Conservation (phyloP, 345 rosid genomes). For the Erysimum cheiranthoides region DNA sequence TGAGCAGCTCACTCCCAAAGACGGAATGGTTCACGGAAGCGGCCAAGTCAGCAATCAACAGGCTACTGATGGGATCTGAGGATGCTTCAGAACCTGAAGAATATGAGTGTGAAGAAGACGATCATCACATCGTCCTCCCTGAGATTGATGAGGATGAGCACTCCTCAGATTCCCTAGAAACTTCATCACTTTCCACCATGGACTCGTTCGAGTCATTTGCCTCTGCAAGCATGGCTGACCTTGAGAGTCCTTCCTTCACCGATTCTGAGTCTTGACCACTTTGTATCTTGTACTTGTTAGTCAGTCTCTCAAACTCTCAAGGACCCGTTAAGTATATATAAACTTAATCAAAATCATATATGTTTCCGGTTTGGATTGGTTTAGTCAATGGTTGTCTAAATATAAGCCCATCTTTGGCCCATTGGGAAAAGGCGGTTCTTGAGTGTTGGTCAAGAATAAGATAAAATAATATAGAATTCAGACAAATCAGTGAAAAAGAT, state of each 20-base stretch:
- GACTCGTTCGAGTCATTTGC: constrained; percentile 85
- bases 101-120: constrained; percentile 56
- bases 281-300: not conserved
- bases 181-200: constrained; percentile 70
- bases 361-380: constrained; percentile 23
- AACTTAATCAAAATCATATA: not conserved
- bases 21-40: constrained; percentile 97
- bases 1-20: constrained; percentile 65
- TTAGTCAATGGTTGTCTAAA: not conserved
- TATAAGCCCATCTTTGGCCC: constrained; percentile 29
- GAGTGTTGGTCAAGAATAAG: constrained; percentile 37
- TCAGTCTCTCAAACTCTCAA: not conserved
- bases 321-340: not conserved
- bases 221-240: constrained; percentile 96
- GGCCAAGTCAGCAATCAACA: constrained; percentile 84
- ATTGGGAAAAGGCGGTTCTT: constrained; percentile 16
- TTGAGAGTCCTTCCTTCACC: constrained; percentile 72
- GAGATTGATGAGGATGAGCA: constrained; percentile 40
- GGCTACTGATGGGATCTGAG: constrained; percentile 72
- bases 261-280: constrained; percentile 66
- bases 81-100: constrained; percentile 59
- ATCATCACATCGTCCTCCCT: constrained; percentile 55
- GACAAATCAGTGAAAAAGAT: not conserved
- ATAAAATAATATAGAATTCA: not conserved
- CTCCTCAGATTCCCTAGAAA: constrained; percentile 68